Evolutionary conservation across 805 yeast genomes (phyloP).

Genomic region (Priceomyces carsonii): DNA sequence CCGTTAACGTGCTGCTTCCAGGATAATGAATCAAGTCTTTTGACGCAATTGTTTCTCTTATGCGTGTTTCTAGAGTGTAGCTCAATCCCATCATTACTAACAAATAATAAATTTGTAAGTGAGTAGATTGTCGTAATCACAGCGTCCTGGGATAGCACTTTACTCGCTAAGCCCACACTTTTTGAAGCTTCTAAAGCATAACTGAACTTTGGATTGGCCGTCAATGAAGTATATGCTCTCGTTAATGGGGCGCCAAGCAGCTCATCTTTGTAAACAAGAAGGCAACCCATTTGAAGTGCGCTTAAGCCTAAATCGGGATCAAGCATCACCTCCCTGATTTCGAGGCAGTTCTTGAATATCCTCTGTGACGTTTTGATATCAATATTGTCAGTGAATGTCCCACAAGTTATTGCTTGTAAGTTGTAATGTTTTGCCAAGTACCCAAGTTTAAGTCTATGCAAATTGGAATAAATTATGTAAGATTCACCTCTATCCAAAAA

Average conservation of each 20-base stretch:
- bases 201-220: conserved; percentile 55
- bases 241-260: conserved; percentile 39
- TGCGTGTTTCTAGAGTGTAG: conserved; percentile 21
- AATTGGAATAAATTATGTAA: conserved; percentile 54
- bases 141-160: conserved; percentile 73
- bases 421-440: conserved; percentile 54
- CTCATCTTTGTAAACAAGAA: conserved; percentile 47
- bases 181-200: conserved; percentile 55
- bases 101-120: conserved; percentile 69
- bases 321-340: conserved; percentile 52
- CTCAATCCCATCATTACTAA: conserved; percentile 44
- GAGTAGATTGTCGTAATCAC: conserved; percentile 84
- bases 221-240: conserved; percentile 49
- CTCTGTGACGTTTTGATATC: conserved; percentile 44
- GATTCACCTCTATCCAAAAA: conserved; percentile 58
- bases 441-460: conserved; percentile 49
- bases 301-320: conserved; percentile 53
- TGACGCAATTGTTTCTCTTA: conserved; percentile 30
- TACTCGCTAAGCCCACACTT: conserved; percentile 65
- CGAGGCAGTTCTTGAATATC: conserved; percentile 52
- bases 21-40: conserved; percentile 19
- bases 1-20: conserved; percentile 11
- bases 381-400: conserved; percentile 48
- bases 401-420: conserved; percentile 62
- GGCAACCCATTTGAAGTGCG: conserved; percentile 56